Evolutionary conservation across 192 early-diverging fungal genomes (phyloP).

Genomic region (Chytriomyces sp.): DNA sequence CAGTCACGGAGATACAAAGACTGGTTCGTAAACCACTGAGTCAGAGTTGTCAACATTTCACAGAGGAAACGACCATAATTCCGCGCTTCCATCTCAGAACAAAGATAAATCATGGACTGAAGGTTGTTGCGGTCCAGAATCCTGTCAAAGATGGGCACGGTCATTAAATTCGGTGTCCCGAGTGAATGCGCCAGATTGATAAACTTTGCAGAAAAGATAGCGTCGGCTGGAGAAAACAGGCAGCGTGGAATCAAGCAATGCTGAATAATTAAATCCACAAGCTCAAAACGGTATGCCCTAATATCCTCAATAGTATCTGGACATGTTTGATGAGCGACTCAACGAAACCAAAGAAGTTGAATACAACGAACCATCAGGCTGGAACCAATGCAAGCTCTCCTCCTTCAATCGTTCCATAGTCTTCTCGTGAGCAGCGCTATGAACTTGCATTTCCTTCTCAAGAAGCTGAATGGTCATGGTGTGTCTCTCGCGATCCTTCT

Average conservation of each 20-base stretch:
- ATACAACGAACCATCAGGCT: background rate
- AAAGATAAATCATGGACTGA: conserved; percentile 54
- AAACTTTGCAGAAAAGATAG: conserved; percentile 75
- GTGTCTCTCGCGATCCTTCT: conserved; percentile 35
- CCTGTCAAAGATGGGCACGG: conserved; percentile 70
- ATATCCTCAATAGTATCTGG: conserved; percentile 18
- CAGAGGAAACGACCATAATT: conserved; percentile 72
- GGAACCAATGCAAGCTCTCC: conserved; percentile 45
- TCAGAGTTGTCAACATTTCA: conserved; percentile 58
- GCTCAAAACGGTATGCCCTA: conserved; percentile 40
- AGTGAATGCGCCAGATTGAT: conserved; percentile 70
- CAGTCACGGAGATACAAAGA: conserved; percentile 58
- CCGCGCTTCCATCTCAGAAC: conserved; percentile 74
- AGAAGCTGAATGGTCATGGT: conserved; percentile 22
- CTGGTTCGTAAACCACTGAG: conserved; percentile 56
- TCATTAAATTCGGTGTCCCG: conserved; percentile 71
- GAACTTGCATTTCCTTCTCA: conserved; percentile 44
- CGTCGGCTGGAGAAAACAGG: conserved; percentile 67
- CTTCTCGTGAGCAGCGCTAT: conserved; percentile 40
- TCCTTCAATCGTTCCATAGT: conserved; percentile 32
- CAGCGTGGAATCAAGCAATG: conserved; percentile 74
- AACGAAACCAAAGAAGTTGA: conserved; percentile 1
- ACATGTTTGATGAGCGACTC: background rate
- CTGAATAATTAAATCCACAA: conserved; percentile 56
- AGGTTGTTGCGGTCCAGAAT: conserved; percentile 48